phyloP scores from a whole-genome alignment of 2,329 filamentous ascomycete genomes.

The Tolypocladium tundrense region DNA sequence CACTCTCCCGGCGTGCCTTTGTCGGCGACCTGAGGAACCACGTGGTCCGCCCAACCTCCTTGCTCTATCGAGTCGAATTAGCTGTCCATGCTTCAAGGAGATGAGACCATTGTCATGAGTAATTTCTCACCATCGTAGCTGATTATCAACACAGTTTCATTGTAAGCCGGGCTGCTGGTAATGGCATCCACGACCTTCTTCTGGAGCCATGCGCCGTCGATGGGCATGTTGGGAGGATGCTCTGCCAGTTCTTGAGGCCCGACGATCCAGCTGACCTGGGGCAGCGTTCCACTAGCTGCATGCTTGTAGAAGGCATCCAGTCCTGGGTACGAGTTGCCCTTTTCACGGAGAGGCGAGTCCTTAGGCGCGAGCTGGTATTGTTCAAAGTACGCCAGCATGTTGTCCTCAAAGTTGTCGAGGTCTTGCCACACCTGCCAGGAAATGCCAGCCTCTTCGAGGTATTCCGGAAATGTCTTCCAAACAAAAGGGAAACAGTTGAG shows the following conservation, averaged over 20 bases:
- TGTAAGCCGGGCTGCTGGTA: slow-evolving; percentile 34
- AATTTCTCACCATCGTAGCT: slow-evolving; percentile 31
- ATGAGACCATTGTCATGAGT: not conserved
- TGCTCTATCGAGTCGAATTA: slow-evolving; percentile 25
- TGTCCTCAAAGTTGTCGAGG: slow-evolving; percentile 40
- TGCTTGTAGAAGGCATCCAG: slow-evolving; percentile 37
- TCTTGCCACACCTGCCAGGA: slow-evolving; percentile 41
- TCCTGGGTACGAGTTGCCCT: slow-evolving; percentile 29
- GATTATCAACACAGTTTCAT: slow-evolving; percentile 37
- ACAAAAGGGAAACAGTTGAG: slow-evolving; percentile 40
- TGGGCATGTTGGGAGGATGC: slow-evolving; percentile 39
- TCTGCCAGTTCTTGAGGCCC: slow-evolving; percentile 35
- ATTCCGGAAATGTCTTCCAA: slow-evolving; percentile 40
- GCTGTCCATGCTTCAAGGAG: not conserved
- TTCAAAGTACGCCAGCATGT: slow-evolving; percentile 33
- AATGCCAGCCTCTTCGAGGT: slow-evolving; percentile 34
- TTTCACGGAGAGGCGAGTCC: slow-evolving; percentile 5
- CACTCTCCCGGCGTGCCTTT: slow-evolving; percentile 38
- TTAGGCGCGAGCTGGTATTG: slow-evolving; percentile 8
- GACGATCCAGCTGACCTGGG: slow-evolving; percentile 40
- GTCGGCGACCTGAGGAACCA: slow-evolving; percentile 35
- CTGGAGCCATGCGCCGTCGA: slow-evolving; percentile 45
- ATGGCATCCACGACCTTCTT: slow-evolving; percentile 41
- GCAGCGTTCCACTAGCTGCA: slow-evolving; percentile 37
- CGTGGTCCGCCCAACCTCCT: slow-evolving; percentile 44